Conservation (phyloP, 495 filamentous ascomycete genomes). For the Penicillium simplicissimum region DNA sequence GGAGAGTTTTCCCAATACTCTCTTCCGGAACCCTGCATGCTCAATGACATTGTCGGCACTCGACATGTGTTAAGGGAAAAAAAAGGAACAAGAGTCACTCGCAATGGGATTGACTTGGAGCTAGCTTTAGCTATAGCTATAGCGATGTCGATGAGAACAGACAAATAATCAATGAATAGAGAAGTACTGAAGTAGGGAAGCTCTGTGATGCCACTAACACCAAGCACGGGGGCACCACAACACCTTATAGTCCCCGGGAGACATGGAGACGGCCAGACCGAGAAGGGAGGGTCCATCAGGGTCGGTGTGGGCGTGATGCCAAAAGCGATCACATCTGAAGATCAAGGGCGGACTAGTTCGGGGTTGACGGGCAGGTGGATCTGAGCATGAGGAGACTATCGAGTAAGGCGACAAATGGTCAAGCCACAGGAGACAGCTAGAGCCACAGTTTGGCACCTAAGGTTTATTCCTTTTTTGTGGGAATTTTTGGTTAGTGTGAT, state of each 20-base stretch:
- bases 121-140: not conserved
- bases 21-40: constrained; percentile 40
- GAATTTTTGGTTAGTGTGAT: not conserved
- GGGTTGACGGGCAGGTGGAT: constrained; percentile 24
- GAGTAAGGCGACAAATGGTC: constrained; percentile 22
- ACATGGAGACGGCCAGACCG: constrained; percentile 25
- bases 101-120: not conserved
- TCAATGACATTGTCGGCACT: constrained; percentile 37
- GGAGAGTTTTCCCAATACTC: constrained; percentile 41
- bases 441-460: constrained; percentile 21
- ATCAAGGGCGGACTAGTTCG: constrained; percentile 38
- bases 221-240: not conserved
- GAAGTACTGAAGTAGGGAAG: not conserved
- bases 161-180: not conserved
- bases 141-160: not conserved
- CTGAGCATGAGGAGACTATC: constrained; percentile 22
- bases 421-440: constrained; percentile 23
- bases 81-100: not conserved
- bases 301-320: constrained; percentile 20
- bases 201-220: not conserved
- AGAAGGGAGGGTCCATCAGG: constrained; percentile 15
- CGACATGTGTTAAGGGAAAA: constrained; percentile 25
- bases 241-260: constrained; percentile 24
- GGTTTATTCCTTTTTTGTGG: not conserved
- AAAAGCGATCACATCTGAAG: constrained; percentile 30